Percentiles rank a stretch among this genome's conserved stretches.
Conservation (phyloP, 306 rosid species). For the Pueraria montana region DNA sequence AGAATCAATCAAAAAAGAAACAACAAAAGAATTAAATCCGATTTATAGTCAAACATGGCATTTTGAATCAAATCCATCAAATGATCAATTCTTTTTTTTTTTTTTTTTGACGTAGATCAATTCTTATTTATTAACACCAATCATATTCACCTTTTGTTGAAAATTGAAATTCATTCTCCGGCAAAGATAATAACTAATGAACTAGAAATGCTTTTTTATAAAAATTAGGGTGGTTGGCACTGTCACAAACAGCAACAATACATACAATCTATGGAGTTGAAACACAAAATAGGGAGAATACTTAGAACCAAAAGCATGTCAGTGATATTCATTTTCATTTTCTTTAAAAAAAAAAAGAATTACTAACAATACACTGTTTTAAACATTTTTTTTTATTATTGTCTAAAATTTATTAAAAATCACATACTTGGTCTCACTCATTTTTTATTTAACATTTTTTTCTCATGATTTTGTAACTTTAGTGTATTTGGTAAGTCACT, state of each 20-base stretch:
- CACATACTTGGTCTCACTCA: no score
- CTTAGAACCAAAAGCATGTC: conserved; percentile 1
- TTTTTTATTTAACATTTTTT: no score
- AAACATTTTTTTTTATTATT: no score
- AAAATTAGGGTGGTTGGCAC: background rate
- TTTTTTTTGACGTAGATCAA: no score
- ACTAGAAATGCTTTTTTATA: background rate
- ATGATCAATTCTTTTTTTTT: background rate
- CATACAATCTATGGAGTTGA: background rate
- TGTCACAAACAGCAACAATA: background rate
- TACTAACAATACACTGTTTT: no score
- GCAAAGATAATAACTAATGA: conserved; percentile 1
- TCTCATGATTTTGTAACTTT: no score
- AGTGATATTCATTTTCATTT: background rate
- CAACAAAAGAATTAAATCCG: background rate
- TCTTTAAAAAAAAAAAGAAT: no score
- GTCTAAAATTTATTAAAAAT: background rate
- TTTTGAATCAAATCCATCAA: conserved; percentile 17
- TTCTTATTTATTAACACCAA: background rate
- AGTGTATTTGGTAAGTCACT: no score
- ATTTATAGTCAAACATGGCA: conserved; percentile 6
- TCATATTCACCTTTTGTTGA: background rate
- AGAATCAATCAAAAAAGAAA: background rate
- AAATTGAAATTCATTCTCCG: background rate
- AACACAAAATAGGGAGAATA: conserved; percentile 5